Percentiles rank a stretch among this genome's conserved stretches.
Evolutionary conservation across 208 protist species (phyloP).

Genomic region (Histomonas meleagridis): DNA sequence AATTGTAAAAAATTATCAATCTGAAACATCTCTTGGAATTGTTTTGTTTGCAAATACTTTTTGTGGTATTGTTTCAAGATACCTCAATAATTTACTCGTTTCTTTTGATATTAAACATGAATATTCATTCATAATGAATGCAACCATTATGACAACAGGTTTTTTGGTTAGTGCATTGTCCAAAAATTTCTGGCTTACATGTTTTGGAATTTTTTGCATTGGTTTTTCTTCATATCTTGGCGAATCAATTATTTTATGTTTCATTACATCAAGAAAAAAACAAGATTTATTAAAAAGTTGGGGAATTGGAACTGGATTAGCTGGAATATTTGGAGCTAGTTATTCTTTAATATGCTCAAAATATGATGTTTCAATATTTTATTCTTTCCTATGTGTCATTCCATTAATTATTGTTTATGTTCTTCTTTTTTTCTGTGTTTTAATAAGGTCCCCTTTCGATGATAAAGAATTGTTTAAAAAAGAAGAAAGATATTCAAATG

Average conservation of each 20-base stretch:
- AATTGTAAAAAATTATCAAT: neutral
- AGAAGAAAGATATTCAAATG: neutral
- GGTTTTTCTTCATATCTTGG: neutral
- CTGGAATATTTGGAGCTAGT: neutral
- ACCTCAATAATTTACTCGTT: neutral
- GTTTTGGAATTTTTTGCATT: neutral
- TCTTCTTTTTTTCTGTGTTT: neutral
- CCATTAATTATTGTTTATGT: neutral
- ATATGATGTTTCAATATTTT: neutral
- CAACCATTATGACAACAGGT: neutral
- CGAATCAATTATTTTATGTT: conserved; percentile 7
- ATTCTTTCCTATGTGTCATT: neutral
- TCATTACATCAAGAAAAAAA: neutral
- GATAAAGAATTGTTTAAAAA: neutral
- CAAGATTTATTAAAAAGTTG: neutral
- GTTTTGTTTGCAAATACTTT: neutral
- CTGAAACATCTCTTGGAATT: neutral
- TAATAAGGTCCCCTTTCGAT: neutral
- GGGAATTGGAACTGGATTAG: neutral
- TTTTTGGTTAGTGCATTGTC: neutral
- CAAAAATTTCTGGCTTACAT: neutral
- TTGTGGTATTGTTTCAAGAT: neutral
- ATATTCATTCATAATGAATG: neutral
- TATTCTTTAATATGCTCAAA: neutral
- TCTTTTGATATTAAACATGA: neutral